Percentiles rank a stretch among this genome's conserved stretches.
These are phyloP conservation scores for Nemania sp. DNA, from an alignment of 2,329 filamentous ascomycete species.

Conservation along the genomic window DNA sequence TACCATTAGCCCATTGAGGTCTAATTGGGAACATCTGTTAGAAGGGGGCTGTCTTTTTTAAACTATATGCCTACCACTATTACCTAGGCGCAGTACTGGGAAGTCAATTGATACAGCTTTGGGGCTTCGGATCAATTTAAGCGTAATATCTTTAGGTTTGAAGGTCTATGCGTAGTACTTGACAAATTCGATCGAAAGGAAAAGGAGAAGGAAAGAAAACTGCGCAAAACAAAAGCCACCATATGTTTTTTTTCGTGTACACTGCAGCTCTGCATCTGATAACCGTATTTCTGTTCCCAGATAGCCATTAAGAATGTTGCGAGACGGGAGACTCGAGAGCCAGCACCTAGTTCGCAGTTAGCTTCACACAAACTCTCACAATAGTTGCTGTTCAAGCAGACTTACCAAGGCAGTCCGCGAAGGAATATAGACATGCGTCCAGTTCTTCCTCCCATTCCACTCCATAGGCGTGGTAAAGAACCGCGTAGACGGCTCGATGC, in stretches of 20 bases:
- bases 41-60: no score
- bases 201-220: no score
- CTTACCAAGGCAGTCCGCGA: conserved; percentile 79
- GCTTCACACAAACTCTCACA: not conserved
- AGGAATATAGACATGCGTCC: conserved; percentile 89
- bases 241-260: not conserved
- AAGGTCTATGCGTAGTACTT: no score
- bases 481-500: conserved; percentile 76
- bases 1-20: no score
- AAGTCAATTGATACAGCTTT: no score
- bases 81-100: no score
- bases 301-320: conserved; percentile 14
- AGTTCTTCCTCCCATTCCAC: conserved; percentile 91
- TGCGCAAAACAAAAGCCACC: not conserved
- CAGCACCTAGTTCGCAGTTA: conserved; percentile 49
- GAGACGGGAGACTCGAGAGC: conserved; percentile 52
- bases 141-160: no score
- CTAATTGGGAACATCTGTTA: no score
- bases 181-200: not conserved
- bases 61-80: no score
- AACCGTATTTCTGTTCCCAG: not conserved
- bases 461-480: conserved; percentile 91
- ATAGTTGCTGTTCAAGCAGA: conserved; percentile 20
- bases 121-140: no score
- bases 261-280: not conserved